Percentiles rank a stretch among this genome's conserved stretches.
phyloP scores from a whole-genome alignment of 2,329 filamentous ascomycete species.

The Colletotrichum sp. region DNA sequence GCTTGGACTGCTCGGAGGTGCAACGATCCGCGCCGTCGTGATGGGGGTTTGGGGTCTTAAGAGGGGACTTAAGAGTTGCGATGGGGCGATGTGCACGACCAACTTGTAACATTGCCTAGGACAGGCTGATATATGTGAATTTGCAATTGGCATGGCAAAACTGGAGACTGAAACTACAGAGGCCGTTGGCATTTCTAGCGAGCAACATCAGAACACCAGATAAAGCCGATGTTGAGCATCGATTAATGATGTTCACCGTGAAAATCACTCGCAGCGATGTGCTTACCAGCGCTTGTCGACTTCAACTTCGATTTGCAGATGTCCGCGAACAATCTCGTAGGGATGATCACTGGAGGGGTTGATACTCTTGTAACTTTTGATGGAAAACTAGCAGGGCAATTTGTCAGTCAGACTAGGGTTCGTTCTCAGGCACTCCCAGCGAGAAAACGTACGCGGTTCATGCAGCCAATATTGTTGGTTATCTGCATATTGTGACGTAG shows the following conservation, averaged over 20 bases:
- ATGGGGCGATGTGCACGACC: neutral
- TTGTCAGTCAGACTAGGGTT: no score
- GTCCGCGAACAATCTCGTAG: no score
- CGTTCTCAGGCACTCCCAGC: no score
- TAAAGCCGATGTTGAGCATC: neutral
- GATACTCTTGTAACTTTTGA: no score
- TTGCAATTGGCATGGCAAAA: neutral
- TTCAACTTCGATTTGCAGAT: neutral
- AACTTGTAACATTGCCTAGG: neutral
- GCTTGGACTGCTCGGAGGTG: neutral
- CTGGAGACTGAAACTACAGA: neutral
- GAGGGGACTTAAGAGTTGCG: neutral
- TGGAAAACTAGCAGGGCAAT: no score
- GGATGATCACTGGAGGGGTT: no score
- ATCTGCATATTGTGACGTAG: no score
- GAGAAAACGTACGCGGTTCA: no score
- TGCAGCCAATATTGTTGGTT: no score
- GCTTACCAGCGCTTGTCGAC: no score
- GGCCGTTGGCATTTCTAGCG: accelerated
- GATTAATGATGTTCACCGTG: no score
- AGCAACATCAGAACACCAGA: neutral
- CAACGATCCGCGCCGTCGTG: neutral
- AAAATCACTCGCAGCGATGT: no score
- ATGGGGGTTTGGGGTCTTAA: neutral
- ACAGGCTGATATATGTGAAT: neutral